Evolutionary conservation across 345 rosid species (phyloP), one percentile per base, ranked within the genome.

Genomic region (Ceriops zippeliana): DNA sequence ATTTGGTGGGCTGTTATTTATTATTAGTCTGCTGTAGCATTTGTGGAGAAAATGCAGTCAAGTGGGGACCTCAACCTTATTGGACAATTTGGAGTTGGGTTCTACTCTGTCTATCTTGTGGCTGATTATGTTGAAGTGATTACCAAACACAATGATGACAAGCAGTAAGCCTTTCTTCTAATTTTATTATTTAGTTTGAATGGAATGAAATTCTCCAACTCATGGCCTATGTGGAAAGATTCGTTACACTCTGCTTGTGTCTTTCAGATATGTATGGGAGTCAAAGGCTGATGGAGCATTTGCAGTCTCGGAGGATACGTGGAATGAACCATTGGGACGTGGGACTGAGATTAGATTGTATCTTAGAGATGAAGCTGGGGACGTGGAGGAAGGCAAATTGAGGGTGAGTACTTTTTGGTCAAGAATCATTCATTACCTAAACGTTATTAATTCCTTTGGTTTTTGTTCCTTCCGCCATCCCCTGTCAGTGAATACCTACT

Each of bases 21-120:
- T 2, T 42, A 15, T 42, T 42, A 42, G 17, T 11, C 17, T 13
- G 17, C 17, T 34, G 67, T 83, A 95, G 98, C 99, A 66, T 91
- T 95, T 72, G 99, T 91, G 78, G 99, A 95, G 87, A 95, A 91
- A 75, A 88, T 95, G 98, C 96, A 95, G 86, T 79, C 90, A 37
- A 85, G 98, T 51, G 99, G 96, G 37, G 99, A 91, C 75, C 84
- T 95, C 35, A 95, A 95, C 78, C 92, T 95, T 73, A 95, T 95
- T 82, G 99, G 99, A 63, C 98, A 95, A 64, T 95, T 95, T 82
- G 99, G 99, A 65, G 99, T 95, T 80, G 99, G 99, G 66, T 95
- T 95, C 81, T 95, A 95, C 73, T 95, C 99, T 22, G 99, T 91
- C 1, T 95, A 95, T 79, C 96, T 95, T 26, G 96, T 91, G 35